Evolutionary conservation across 106 monocot genomes (phyloP), one percentile per base, ranked within the genome.

Genomic region (Dioscorea zingiberensis): DNA sequence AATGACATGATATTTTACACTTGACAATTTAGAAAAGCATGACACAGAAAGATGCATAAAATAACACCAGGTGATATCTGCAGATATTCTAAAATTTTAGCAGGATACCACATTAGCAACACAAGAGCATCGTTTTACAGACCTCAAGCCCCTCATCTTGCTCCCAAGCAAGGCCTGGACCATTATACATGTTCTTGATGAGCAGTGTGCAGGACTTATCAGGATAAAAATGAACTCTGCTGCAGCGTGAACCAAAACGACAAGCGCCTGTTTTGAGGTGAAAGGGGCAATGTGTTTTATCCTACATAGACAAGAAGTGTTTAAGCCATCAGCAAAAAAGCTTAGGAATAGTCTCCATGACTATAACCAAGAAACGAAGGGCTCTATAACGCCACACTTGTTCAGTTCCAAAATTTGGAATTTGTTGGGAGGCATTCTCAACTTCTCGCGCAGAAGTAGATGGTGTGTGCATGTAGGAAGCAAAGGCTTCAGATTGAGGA

Each of bases 101-200:
- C 64, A 82, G 94, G 94, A 94, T 94, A 94, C 90, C n/a, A 58
- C 76, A 47, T 61, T 73, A 64, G 79, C 69, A 66, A 80, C 73
- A 73, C 71, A 54, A 77, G 69, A 83, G 63, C 71, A 70, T 70
- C 58, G 69, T 73, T 67, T 80, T 74, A 98, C 97, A 82, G 81
- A 98, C 97, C 97, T 98, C 97, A 83, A 98, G 97, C 68, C 85
- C 97, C 74, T 98, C 97, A 80, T 92, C 97, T 74, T 86, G 97
- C 57, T 98, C 97, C 85, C 83, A 98, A 68, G 75, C 69, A 77
- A 98, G 88, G 27, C 97, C 97, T 57, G 97, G 97, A 17, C 92
- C 97, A 60, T 60, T 83, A 60, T 98, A 98, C 97, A 98, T 98
- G 69, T 89, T 92, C 72, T 80, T 92, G 16, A 98, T 82, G n/a